Base-by-base conservation (phyloP, 1,284 basidiomycete species). In the Ceratorhiza oryzae-sativae region DNA sequence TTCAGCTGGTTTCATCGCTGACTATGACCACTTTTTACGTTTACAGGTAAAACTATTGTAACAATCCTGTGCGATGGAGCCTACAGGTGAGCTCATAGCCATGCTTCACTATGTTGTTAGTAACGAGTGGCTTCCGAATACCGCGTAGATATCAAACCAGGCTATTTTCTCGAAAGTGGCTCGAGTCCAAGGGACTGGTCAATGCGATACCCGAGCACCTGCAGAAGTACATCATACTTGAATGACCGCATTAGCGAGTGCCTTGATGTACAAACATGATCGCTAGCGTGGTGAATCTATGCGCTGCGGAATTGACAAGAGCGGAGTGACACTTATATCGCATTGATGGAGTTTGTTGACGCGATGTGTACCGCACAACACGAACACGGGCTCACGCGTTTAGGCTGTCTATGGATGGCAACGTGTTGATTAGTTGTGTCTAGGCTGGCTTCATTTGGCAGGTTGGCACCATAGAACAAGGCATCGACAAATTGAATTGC, bases 21-120 rank as follows among this genome's bases (percentile, higher is more conserved):
- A 34, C 65, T 3, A 18, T 51, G n/a, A 23, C 49, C 34, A 36
- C 55, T 71, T 41, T 61, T 71, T 53, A 41, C 36, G 30, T 68
- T 34, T 51, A 20, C 76, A 93, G 93, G 95, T 39, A 93, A 90
- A 53, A 94, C 86, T 10, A 85, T 99, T 48, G 95, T 91, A 4
- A 99, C 97, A 2, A 87, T 98, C 71, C 82, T 99, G 45, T 95
- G 93, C 80, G 97, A 98, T 79, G 96, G 96, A 27, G 97, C 97
- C 45, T 97, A 98, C 79, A 86, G 97, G 77, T 73, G 58, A 58
- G 72, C 55, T 48, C 55, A 51, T 82, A 65, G 49, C 36, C 45
- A 34, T 25, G 74, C 79, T 77, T 45, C 48, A 32, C 36, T 56
- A 15, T 27, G 25, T 41, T 23, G 61, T n/a, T 27, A 45, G 70